These are phyloP conservation scores for Sarcocystis neurona DNA, from an alignment of 169 alveolate species.

Conservation along the genomic window DNA sequence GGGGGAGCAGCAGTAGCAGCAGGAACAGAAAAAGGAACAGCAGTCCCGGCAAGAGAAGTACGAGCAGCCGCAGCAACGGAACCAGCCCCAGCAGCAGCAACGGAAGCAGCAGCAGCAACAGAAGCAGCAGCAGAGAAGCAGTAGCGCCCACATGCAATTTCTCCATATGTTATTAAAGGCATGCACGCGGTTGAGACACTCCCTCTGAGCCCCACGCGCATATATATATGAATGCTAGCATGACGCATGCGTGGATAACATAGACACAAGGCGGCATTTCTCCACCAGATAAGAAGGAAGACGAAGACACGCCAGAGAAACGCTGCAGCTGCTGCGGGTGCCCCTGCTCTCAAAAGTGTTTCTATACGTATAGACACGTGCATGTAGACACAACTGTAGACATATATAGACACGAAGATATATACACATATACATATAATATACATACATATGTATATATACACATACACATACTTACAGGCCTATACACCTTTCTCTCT, in stretches of 20 bases:
- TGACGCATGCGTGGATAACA: not conserved
- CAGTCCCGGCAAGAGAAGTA: not conserved
- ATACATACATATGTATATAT: not conserved
- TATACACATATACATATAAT: too few relatives aligned
- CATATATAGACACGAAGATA: too few relatives aligned
- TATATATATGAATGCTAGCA: not conserved
- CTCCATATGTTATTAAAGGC: not conserved
- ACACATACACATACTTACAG: not conserved
- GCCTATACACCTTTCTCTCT: not conserved
- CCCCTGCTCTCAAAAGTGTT: too few relatives aligned
- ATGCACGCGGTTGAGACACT: not conserved
- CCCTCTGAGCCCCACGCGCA: not conserved
- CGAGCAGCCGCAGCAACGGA: not conserved
- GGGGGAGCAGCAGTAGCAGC: too few relatives aligned
- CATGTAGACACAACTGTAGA: too few relatives aligned
- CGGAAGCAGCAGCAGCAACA: slow-evolving; percentile 19
- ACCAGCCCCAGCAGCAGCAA: not conserved
- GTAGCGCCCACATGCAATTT: not conserved
- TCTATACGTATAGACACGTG: too few relatives aligned
- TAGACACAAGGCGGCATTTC: not conserved
- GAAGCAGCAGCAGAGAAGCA: slow-evolving; percentile 6
- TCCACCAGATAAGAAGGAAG: slow-evolving; percentile 18
- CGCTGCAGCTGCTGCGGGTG: too few relatives aligned
- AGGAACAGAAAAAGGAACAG: not conserved
- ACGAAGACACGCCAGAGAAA: not conserved